Percentiles rank a stretch among this genome's conserved stretches.
Evolutionary conservation across 306 rosid species (phyloP).

Genomic region (Cajanus cajan): DNA sequence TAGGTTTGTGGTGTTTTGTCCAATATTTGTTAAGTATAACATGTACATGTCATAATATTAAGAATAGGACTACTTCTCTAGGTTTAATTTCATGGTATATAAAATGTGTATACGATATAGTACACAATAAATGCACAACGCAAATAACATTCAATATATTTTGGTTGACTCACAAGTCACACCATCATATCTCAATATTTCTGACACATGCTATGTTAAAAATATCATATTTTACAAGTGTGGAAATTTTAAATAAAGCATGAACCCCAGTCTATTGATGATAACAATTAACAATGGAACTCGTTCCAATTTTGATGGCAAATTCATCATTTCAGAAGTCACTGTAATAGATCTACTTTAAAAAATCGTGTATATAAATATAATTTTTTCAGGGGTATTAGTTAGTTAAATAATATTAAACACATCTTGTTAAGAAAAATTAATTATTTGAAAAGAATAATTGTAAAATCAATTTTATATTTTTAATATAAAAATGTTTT

Average conservation of each 20-base stretch:
- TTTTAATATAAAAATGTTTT: too few relatives aligned
- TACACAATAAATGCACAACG: background rate
- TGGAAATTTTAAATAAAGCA: too few relatives aligned
- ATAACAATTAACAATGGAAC: background rate
- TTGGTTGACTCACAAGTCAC: background rate
- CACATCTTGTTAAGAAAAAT: too few relatives aligned
- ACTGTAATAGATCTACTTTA: background rate
- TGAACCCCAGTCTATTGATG: background rate
- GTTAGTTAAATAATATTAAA: too few relatives aligned
- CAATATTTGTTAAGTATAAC: background rate
- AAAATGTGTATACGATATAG: too few relatives aligned
- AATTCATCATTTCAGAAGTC: background rate
- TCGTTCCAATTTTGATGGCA: background rate
- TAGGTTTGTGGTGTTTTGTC: slow-evolving; percentile 23
- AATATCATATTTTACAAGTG: too few relatives aligned
- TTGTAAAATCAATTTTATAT: too few relatives aligned
- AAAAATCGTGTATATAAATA: background rate
- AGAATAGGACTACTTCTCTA: background rate
- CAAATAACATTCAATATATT: background rate
- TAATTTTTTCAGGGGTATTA: too few relatives aligned
- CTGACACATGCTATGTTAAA: too few relatives aligned
- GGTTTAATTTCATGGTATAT: background rate
- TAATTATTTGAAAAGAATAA: too few relatives aligned
- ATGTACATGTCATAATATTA: background rate
- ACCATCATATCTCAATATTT: too few relatives aligned